Conservation (phyloP, 129 eudicot genomes). For the Centella asiatica region DNA sequence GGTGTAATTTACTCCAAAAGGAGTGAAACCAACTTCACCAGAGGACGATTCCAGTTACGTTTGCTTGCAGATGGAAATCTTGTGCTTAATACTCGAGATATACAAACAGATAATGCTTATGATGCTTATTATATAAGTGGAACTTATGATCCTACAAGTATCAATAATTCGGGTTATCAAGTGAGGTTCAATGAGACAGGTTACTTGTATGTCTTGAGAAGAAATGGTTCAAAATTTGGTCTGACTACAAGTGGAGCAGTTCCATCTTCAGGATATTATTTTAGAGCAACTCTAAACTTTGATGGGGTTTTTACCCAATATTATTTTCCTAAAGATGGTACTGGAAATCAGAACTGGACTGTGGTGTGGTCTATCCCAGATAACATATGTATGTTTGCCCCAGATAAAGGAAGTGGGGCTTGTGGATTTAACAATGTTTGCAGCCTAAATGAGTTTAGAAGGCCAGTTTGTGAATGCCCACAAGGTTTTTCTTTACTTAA, state of each 20-base stretch:
- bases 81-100: constrained; percentile 1
- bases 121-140: background rate
- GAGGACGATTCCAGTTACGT: no score
- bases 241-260: background rate
- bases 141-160: background rate
- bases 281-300: no score
- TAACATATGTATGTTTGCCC: background rate
- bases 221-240: background rate
- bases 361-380: background rate
- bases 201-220: background rate
- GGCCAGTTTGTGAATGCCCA: background rate
- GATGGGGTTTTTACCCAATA: background rate
- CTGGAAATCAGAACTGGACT: background rate
- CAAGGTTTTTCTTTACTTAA: background rate
- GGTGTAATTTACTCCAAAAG: no score
- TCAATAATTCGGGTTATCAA: background rate
- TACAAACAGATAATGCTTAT: background rate
- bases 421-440: background rate
- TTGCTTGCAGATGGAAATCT: no score
- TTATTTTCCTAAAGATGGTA: background rate
- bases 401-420: background rate
- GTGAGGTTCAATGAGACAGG: background rate
- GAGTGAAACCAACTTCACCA: no score
- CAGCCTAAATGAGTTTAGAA: background rate
- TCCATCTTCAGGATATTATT: background rate